Evolutionary conservation across 805 yeast species (phyloP), one percentile per base, ranked within the genome.

Genomic region (Debaryomyces castellii): DNA sequence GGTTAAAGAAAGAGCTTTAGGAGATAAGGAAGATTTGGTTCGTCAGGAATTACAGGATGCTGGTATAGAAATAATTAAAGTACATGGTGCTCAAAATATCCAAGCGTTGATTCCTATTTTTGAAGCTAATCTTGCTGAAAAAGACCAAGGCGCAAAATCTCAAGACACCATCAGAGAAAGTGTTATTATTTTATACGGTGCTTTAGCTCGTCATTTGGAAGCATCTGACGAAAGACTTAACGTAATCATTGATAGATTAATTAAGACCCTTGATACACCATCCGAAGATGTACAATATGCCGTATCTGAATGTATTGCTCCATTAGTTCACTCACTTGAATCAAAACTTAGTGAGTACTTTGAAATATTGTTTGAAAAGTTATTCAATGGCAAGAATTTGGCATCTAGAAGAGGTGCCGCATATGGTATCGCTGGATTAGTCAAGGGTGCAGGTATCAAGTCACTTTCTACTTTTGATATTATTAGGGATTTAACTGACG

Each of bases 381-480:
- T 91, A 21, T 81, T 87, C 58, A 62, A 66, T 7, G 82, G 81
- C 2, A 68, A 69, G 25, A 53, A 67, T 1, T 58, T 71, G 32
- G 77, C 78, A 1, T 71, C 74, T n/a, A 78, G 96, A 60, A 79
- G 92, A 52, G 99, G 98, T 59, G 92, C 97, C 2, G 98, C 98
- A 1, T 90, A 88, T 69, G 99, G 98, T 64, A 78, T 94, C 55
- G 87, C 98, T 18, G 99, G 99, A 51, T 67, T 94, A 38, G 92
- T 87, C 2, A 85, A 88, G 59, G 99, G 99, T 47, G 78, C 82
- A 18, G 99, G 99, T 53, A 81, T 94, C 43, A 76, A 81, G 48
- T 77, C 95, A 0, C 69, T 94, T 43, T 77, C 88, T 9, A 85
- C 85, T 41, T 82, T 80, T 59, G 96, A 89, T 56, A 76, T 94